Percentiles rank a stretch among this genome's conserved stretches.
Conservation (phyloP, 257 asterid genomes). For the Solanum boliviense region DNA sequence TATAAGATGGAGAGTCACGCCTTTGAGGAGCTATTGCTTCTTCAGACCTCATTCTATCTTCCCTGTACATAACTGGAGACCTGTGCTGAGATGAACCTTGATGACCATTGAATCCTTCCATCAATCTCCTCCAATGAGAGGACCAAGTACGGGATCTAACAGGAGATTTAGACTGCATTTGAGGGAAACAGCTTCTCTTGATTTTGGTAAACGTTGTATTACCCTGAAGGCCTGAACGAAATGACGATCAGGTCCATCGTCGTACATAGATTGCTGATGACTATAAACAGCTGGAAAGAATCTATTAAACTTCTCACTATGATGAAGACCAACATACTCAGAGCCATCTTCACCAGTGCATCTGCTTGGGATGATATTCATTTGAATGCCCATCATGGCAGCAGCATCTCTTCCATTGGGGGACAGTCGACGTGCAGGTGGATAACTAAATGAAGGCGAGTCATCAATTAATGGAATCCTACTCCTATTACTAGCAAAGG, state of each 20-base stretch:
- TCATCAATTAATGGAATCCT: conserved; percentile 29
- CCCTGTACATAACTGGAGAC: conserved; percentile 44
- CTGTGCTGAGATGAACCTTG: conserved; percentile 36
- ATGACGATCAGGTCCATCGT: conserved; percentile 39
- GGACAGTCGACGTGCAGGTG: not conserved
- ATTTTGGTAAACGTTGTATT: conserved; percentile 36
- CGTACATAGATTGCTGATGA: conserved; percentile 25
- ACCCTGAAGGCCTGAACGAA: conserved; percentile 28
- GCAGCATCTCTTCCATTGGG: not conserved
- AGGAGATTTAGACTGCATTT: conserved; percentile 55
- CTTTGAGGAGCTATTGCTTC: conserved; percentile 44
- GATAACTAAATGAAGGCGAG: too few species aligned
- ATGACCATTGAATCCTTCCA: conserved; percentile 54
- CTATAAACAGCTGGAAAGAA: not conserved
- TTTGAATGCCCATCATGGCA: not conserved
- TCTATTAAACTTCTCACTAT: not conserved
- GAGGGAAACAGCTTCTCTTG: conserved; percentile 50
- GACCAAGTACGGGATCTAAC: conserved; percentile 46
- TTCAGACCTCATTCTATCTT: conserved; percentile 63
- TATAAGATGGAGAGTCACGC: conserved; percentile 49
- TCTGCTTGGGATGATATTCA: not conserved
- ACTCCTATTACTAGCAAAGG: conserved; percentile 19
- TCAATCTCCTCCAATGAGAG: conserved; percentile 57
- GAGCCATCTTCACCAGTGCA: not conserved
- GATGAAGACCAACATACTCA: not conserved